Conservation (phyloP, 805 yeast species). For the Candida montana region DNA sequence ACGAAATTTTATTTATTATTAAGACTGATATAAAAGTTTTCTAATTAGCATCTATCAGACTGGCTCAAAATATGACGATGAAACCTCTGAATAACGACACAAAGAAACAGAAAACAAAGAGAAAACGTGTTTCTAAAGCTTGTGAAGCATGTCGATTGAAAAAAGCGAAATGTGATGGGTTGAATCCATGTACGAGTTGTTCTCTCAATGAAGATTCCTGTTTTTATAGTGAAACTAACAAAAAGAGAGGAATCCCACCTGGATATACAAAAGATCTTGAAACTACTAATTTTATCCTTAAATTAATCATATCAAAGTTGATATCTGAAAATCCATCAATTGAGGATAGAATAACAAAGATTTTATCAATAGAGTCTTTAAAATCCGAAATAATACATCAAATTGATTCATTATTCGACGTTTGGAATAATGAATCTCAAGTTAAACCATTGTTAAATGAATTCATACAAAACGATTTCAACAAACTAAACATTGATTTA, state of each 20-base stretch:
- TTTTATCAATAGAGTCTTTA: background rate
- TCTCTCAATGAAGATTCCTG: background rate
- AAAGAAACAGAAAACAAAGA: background rate
- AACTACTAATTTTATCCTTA: background rate
- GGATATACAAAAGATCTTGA: conserved; percentile 3
- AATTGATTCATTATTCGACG: background rate
- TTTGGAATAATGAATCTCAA: background rate
- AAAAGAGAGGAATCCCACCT: conserved; percentile 2
- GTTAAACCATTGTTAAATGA: background rate
- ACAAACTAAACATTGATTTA: background rate
- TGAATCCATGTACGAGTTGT: conserved; percentile 1
- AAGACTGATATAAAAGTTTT: no score
- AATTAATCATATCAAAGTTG: background rate
- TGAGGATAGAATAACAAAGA: background rate
- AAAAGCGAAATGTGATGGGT: conserved; percentile 3
- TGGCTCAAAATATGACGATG: background rate
- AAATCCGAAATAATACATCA: background rate
- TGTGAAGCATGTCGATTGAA: conserved; percentile 3
- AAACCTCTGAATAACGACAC: background rate
- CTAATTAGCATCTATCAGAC: no score
- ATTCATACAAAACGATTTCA: background rate
- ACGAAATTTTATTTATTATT: no score
- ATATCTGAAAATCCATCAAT: background rate
- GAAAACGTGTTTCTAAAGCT: conserved; percentile 18
- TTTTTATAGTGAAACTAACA: background rate